Conservation (phyloP, 1,139 yeast species). For the Saccharomyces pastorianus region DNA sequence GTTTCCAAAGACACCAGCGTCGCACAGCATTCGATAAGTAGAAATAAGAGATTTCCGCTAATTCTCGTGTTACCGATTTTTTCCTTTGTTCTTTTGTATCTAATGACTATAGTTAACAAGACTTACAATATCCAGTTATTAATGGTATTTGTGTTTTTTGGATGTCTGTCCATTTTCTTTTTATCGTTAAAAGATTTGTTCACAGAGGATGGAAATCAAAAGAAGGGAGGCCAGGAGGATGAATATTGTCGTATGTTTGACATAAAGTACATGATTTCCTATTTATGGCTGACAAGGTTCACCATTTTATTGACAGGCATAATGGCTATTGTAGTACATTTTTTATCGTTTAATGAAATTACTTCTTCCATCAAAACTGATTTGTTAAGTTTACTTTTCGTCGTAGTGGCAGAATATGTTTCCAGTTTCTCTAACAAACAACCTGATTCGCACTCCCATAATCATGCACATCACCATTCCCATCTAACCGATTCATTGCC, state of each 20-base stretch:
- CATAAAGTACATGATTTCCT: slow-evolving; percentile 6
- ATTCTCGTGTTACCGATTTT: slow-evolving; percentile 1
- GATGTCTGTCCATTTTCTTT: slow-evolving; percentile 21
- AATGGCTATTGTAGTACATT: slow-evolving; percentile 30
- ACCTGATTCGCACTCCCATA: slow-evolving; percentile 6
- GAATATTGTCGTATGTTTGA: background rate
- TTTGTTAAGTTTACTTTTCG: slow-evolving; percentile 15
- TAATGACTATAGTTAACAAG: slow-evolving; percentile 6
- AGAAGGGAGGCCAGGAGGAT: slow-evolving; percentile 9
- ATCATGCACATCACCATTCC: slow-evolving; percentile 6
- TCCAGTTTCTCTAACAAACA: slow-evolving; percentile 1
- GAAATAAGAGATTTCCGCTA: background rate
- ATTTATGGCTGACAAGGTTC: slow-evolving; percentile 21
- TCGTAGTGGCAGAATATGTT: slow-evolving; percentile 12
- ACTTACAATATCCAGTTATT: slow-evolving; percentile 17
- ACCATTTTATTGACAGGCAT: slow-evolving; percentile 18
- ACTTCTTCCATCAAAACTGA: slow-evolving; percentile 13
- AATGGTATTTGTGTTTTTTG: slow-evolving; percentile 23
- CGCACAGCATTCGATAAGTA: background rate
- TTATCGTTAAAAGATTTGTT: slow-evolving; percentile 26
- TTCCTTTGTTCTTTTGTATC: slow-evolving; percentile 6
- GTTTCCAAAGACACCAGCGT: background rate
- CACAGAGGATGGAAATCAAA: slow-evolving; percentile 12
- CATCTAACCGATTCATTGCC: background rate
- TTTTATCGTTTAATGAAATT: slow-evolving; percentile 28